Conservation (phyloP, 306 rosid genomes). For the Pyrus betulifolia region DNA sequence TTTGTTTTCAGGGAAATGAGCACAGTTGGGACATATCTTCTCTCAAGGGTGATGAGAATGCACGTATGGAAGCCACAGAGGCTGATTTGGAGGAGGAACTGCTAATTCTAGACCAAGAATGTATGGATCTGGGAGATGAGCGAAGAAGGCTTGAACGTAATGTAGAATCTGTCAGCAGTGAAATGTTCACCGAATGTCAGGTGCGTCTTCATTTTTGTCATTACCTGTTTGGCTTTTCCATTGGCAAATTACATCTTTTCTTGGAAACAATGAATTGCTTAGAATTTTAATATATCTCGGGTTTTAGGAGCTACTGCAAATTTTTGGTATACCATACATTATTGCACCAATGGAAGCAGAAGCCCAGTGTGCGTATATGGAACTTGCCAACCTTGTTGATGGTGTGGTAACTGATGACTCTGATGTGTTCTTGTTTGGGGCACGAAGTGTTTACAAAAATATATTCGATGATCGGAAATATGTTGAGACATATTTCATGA, state of each 20-base stretch:
- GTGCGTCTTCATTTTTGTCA: slow-evolving; percentile 31
- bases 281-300: slow-evolving; percentile 14
- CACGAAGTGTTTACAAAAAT: slow-evolving; percentile 85
- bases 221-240: slow-evolving; percentile 1
- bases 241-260: not conserved
- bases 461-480: slow-evolving; percentile 96
- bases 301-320: slow-evolving; percentile 82
- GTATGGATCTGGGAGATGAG: slow-evolving; percentile 53
- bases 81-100: slow-evolving; percentile 65
- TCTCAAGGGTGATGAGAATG: slow-evolving; percentile 16
- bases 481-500: slow-evolving; percentile 90
- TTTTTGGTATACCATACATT: slow-evolving; percentile 94
- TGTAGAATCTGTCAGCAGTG: slow-evolving; percentile 82
- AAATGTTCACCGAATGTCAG: slow-evolving; percentile 92
- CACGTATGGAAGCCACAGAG: slow-evolving; percentile 27
- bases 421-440: slow-evolving; percentile 86
- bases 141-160: slow-evolving; percentile 82
- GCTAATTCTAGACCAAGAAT: slow-evolving; percentile 55
- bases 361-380: slow-evolving; percentile 94
- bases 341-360: slow-evolving; percentile 99
- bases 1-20: slow-evolving; percentile 16
- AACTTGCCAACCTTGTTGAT: slow-evolving; percentile 76
- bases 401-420: slow-evolving; percentile 99
- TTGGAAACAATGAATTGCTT: slow-evolving; percentile 5
- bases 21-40: slow-evolving; percentile 25